Percentiles rank a stretch among this genome's conserved stretches.
Conservation (phyloP, 805 yeast genomes). For the Lachancea thermotolerans region DNA sequence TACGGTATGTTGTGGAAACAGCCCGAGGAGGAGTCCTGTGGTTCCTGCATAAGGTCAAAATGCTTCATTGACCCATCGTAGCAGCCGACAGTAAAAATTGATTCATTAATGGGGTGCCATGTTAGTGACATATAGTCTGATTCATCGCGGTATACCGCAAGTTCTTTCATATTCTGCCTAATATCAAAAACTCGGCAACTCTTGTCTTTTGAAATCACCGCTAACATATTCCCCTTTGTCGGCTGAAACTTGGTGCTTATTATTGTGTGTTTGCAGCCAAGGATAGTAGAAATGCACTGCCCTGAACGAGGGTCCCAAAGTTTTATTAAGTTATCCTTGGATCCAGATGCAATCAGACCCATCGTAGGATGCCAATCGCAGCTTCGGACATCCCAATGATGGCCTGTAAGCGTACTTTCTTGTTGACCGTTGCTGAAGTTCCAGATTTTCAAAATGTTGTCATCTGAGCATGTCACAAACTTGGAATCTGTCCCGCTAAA, state of each 20-base stretch:
- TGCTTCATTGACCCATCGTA: slow-evolving; percentile 84
- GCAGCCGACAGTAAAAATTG: slow-evolving; percentile 75
- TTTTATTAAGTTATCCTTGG: slow-evolving; percentile 89
- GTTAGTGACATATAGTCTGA: slow-evolving; percentile 77
- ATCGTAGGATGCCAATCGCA: slow-evolving; percentile 94
- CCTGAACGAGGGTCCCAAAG: slow-evolving; percentile 93
- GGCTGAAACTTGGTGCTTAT: slow-evolving; percentile 81
- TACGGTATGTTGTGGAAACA: slow-evolving; percentile 66
- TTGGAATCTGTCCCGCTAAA: slow-evolving; percentile 88
- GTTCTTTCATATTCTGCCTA: slow-evolving; percentile 67
- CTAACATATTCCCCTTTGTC: slow-evolving; percentile 63
- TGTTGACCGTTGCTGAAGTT: slow-evolving; percentile 83
- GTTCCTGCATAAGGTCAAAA: slow-evolving; percentile 42
- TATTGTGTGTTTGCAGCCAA: slow-evolving; percentile 94
- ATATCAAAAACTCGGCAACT: slow-evolving; percentile 84
- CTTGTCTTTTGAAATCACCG: slow-evolving; percentile 83
- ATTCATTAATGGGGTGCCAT: slow-evolving; percentile 89
- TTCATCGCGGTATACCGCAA: slow-evolving; percentile 69
- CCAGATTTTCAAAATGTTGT: slow-evolving; percentile 86
- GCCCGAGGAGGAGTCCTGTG: slow-evolving; percentile 14
- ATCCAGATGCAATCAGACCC: slow-evolving; percentile 86
- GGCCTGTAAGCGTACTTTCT: slow-evolving; percentile 77
- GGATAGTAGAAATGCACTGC: slow-evolving; percentile 67
- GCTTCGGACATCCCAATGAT: slow-evolving; percentile 97
- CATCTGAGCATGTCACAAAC: slow-evolving; percentile 93